Conservation (phyloP, 73 alveolate genomes). For the Paramecium sonneborni region DNA sequence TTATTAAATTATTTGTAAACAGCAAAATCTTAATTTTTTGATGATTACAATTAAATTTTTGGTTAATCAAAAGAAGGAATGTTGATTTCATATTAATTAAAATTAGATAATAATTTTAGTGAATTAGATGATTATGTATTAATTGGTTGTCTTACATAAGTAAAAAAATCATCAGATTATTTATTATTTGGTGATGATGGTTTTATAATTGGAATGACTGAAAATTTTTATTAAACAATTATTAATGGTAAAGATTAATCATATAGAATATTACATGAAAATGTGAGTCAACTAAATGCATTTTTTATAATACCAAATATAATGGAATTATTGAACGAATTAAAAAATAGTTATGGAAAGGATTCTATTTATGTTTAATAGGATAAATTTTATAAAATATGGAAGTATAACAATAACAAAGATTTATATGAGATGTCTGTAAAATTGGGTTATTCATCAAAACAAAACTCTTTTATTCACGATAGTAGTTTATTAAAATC, state of each 20-base stretch:
- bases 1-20: background rate
- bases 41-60: background rate
- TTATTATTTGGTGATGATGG: conserved; percentile 8
- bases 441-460: background rate
- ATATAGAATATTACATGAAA: background rate
- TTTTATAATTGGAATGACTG: background rate
- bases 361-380: background rate
- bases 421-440: background rate
- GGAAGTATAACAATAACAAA: background rate
- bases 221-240: background rate
- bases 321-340: background rate
- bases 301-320: background rate
- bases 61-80: background rate
- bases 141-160: background rate
- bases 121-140: conserved; percentile 17
- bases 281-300: background rate
- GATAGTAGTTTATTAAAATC: background rate
- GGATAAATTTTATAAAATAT: background rate
- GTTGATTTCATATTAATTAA: background rate
- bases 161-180: background rate
- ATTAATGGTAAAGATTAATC: background rate
- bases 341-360: background rate
- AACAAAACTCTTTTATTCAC: background rate
- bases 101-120: conserved; percentile 31
- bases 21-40: background rate